Base-by-base conservation (phyloP, 2,329 filamentous ascomycete species). In the Fusarium sp. region DNA sequence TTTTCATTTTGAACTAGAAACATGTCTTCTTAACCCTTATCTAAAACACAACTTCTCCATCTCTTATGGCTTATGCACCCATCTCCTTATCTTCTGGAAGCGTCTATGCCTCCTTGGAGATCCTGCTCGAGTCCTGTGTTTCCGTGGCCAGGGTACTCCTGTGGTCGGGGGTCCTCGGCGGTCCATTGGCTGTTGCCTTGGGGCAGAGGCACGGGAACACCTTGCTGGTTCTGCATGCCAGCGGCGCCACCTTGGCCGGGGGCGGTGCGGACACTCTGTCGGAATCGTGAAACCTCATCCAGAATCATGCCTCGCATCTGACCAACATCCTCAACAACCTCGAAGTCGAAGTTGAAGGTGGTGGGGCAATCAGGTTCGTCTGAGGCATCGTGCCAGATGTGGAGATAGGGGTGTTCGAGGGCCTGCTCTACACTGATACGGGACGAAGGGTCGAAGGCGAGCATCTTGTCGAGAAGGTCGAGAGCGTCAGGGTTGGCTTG, bases 281-380 rank as follows among this genome's bases (percentile, higher is more conserved):
- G 89, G 88, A 99, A 99, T 70, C 89, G 87, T 76, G 89, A 85
- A 48, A 99, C 96, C 80, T 99, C 96, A n/a, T 95, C 91, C 62
- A 97, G 84, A 70, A 99, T 99, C 93, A 97, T 96, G 80, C 90
- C 90, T 78, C 96, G 92, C 94, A 99, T 98, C 73, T 97, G 92
- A 22, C 85, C 87, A 20, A 99, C 94, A 44, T 98, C 96, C 53
- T 99, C 95, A 39, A 97, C 89, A n/a, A 97, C 90, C 79, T 99
- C 96, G 76, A 99, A 99, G 78, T 95, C 92, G 83, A 99, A 99
- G 84, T 99, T 94, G 82, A 99, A 99, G 19, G 93, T 94, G 17
- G 91, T 92, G 0, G 94, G 94, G 83, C 95, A 98, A 69, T 90
- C 88, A 20, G 96, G 96, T 83, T 99, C 96, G 81, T 99, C 96